Conservation (phyloP, 2,329 filamentous ascomycete species). For the Ophiocordyceps australis region DNA sequence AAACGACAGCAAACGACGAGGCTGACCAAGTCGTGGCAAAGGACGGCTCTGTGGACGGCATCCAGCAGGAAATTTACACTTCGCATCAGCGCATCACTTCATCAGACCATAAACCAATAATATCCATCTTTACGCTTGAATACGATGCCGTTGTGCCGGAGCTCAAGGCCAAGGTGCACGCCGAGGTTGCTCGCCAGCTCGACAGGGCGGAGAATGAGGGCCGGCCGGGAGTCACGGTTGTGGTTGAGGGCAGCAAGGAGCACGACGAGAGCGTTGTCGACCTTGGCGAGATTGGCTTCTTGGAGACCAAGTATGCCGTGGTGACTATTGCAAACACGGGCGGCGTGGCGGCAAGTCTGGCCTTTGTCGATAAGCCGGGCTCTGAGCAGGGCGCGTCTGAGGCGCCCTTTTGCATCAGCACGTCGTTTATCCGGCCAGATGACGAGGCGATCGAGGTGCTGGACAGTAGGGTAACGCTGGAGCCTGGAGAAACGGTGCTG, state of each 20-base stretch:
- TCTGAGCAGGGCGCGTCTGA: constrained; percentile 22
- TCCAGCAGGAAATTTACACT: constrained; percentile 49
- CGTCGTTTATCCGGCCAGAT: constrained; percentile 36
- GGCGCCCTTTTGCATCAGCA: constrained; percentile 48
- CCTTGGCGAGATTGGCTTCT: constrained; percentile 59
- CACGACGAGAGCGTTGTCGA: constrained; percentile 42
- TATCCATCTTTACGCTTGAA: constrained; percentile 64
- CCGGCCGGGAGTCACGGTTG: constrained; percentile 63
- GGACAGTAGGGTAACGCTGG: constrained; percentile 42
- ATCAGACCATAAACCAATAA: constrained; percentile 88
- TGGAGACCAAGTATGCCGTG: constrained; percentile 43
- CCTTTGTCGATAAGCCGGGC: constrained; percentile 56
- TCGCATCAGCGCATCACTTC: constrained; percentile 82
- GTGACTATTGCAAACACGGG: constrained; percentile 89
- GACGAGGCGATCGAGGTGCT: constrained; percentile 12
- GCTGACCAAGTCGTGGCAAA: constrained; percentile 34
- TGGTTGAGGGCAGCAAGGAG: constrained; percentile 43
- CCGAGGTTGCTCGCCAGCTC: constrained; percentile 72
- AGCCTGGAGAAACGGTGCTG: constrained; percentile 68
- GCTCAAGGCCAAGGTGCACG: constrained; percentile 65
- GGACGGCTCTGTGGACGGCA: constrained; percentile 35
- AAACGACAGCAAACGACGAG: constrained; percentile 21
- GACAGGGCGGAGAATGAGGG: constrained; percentile 87
- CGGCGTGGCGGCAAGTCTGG: constrained; percentile 59
- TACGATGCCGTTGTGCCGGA: constrained; percentile 79